Base-by-base conservation (phyloP, 2,329 filamentous ascomycete genomes). In the Fusarium metavorans region DNA sequence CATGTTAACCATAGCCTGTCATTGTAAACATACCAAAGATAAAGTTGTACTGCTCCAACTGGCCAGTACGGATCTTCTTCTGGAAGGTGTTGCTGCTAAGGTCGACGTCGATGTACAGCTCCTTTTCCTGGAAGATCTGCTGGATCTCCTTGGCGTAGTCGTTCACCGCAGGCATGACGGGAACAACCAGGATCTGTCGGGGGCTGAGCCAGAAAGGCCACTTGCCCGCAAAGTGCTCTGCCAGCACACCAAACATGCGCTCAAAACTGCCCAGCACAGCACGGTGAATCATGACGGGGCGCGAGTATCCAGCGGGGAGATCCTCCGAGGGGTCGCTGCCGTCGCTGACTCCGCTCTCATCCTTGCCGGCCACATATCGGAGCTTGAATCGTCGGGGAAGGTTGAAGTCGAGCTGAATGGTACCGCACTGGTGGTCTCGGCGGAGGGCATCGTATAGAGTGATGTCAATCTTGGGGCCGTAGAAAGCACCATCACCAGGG, bases 381-480 rank as follows among this genome's bases (percentile, higher is more conserved):
- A 84, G 81, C 79, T 84, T 84, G 80, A 84, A 84, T 48, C 82
- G 81, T 68, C 79, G 78, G 35, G 83, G 83, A 68, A 98, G 90
- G 80, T 94, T 93, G 85, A 98, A 98, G 83, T 95, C 95, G 81
- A 98, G 93, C 85, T 98, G 96, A 77, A 98, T 97, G 14, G 96
- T 98, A 77, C 96, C 83, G 72, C 83, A 84, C 77, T 84, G 83
- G 72, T 82, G 81, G 64, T 84, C 94, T 82, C 95, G 91, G 83
- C 92, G 91, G 76, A 98, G 87, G 54, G 94, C 94, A 84, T 98
- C 96, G 61, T 92, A 92, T 80, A 99, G 95, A 71, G 94, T 97
- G 80, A 99, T 97, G 79, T 99, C 97, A 78, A 98, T 98, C 90
- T 99, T 99, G 61, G 97, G 97, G 2, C 97, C 97, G 83, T 99